Base-by-base conservation (phyloP, 176 grass and related monocot species). In the Eragrostis nindensis region DNA sequence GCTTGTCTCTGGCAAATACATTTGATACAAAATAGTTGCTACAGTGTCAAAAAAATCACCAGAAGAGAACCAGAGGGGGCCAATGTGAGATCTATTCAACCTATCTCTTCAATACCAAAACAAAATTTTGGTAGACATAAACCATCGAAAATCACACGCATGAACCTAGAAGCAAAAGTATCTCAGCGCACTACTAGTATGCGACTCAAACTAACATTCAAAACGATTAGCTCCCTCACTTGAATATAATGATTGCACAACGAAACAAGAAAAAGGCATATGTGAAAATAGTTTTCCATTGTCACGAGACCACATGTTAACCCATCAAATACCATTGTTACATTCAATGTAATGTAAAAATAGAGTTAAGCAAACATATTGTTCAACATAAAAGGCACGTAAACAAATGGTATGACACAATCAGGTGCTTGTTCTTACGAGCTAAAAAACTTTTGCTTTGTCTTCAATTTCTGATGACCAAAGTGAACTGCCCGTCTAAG, bases 401-500 rank as follows among this genome's bases (percentile, higher is more conserved):
- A 30, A 63, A 18, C 6, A 4, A 66, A 38, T 54, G 21, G 21
- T 41, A 62, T 41, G 52, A 59, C 67, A 64, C 8, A 52, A 26
- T 48, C 7, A 71, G 61, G 22, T 18, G 15, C 46, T 21, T 73
- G 59, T 78, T 81, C 80, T 87, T 93, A 95, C 96, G 86, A 83
- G 78, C 90, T 91, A 79, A 98, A 92, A 85, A 98, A 98, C 32
- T 85, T 89, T 85, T 86, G 75, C 67, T 92, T 87, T 76, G 88
- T 84, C 63, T 89, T 98, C 64, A 98, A 55, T 62, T 94, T 91
- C 76, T 92, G 87, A 74, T 89, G 88, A 71, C 92, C 95, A 89
- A 94, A 98, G 61, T 93, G 90, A 78, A 98, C 95, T 44, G 90
- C 95, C 26, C 92, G 90, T 83, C 92, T 86, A 72, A 98, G 92